These are phyloP conservation scores for Saturnispora galanensis DNA, from an alignment of 805 yeast genomes.

Conservation along the genomic window DNA sequence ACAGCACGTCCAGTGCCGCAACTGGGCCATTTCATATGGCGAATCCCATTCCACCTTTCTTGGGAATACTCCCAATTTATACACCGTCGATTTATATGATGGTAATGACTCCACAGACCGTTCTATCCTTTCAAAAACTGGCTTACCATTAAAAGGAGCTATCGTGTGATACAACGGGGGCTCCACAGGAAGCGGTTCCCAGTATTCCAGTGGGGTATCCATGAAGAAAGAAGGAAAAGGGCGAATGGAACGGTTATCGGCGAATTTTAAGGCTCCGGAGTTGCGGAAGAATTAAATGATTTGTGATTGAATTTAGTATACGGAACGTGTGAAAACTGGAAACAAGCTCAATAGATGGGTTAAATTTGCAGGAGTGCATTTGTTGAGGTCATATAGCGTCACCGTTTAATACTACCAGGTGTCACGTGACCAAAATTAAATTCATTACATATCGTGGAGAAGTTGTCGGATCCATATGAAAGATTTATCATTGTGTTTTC, in stretches of 20 bases:
- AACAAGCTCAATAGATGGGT: too few relatives aligned
- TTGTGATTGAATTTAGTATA: not conserved
- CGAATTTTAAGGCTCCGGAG: not conserved
- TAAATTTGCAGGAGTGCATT: too few relatives aligned
- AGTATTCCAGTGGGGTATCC: not conserved
- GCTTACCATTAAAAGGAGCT: conserved; percentile 29
- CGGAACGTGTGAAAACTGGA: too few relatives aligned
- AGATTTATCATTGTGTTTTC: too few relatives aligned
- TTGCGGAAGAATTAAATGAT: not conserved
- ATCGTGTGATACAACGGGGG: conserved; percentile 30
- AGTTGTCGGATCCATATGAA: too few relatives aligned
- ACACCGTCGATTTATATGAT: conserved; percentile 52
- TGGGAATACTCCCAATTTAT: conserved; percentile 44
- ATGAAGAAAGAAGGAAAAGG: not conserved
- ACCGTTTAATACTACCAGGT: too few relatives aligned
- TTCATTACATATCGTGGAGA: too few relatives aligned
- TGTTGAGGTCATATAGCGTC: too few relatives aligned
- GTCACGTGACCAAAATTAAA: too few relatives aligned
- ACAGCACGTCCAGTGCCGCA: conserved; percentile 60
- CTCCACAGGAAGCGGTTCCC: conserved; percentile 30
- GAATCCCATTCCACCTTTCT: conserved; percentile 69
- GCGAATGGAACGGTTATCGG: not conserved
- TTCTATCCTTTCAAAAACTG: conserved; percentile 22
- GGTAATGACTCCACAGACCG: conserved; percentile 46
- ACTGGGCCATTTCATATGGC: conserved; percentile 62